These are phyloP conservation scores for Penicillium sp. DNA, from an alignment of 2,329 filamentous ascomycete genomes.

Conservation along the genomic window DNA sequence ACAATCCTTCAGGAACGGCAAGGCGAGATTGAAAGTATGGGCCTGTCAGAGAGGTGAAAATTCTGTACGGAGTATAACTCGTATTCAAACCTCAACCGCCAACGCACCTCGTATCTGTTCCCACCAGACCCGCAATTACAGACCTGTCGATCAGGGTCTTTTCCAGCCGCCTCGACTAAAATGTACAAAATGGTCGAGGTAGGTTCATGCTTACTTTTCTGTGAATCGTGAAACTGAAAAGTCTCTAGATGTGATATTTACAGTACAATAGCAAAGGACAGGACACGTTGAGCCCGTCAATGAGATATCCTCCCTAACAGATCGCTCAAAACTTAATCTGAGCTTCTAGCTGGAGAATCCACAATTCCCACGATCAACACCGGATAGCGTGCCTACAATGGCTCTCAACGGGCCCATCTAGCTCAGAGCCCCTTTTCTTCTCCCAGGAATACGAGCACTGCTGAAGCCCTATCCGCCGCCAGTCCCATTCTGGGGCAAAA, in stretches of 20 bases:
- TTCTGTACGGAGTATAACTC: conserved; percentile 3
- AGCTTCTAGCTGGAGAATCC: conserved; percentile 2
- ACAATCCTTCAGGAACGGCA: not conserved
- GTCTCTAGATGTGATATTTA: not conserved
- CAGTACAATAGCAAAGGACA: not conserved
- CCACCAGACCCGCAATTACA: conserved; percentile 8
- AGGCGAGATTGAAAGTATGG: not conserved
- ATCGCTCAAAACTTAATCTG: conserved; percentile 6
- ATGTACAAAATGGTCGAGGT: not conserved
- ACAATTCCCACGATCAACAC: not conserved
- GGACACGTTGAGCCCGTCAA: not conserved
- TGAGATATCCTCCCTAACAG: not conserved
- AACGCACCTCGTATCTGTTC: conserved; percentile 9
- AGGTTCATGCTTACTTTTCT: not conserved
- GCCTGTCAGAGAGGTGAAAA: not conserved
- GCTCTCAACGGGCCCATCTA: not conserved
- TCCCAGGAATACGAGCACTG: conserved; percentile 6
- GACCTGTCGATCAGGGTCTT: conserved; percentile 1
- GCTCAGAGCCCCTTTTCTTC: conserved; percentile 4
- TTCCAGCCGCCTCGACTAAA: not conserved
- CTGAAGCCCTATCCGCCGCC: not conserved
- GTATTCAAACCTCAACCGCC: conserved; percentile 6
- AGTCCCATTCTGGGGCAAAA: conserved; percentile 1
- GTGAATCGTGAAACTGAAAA: not conserved
- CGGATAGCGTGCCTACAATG: not conserved